A percentile compares a stretch with the other conserved stretches of the same genome.
Evolutionary conservation across 192 early-diverging fungal genomes (phyloP).

Genomic region (Backusella morwellensis): DNA sequence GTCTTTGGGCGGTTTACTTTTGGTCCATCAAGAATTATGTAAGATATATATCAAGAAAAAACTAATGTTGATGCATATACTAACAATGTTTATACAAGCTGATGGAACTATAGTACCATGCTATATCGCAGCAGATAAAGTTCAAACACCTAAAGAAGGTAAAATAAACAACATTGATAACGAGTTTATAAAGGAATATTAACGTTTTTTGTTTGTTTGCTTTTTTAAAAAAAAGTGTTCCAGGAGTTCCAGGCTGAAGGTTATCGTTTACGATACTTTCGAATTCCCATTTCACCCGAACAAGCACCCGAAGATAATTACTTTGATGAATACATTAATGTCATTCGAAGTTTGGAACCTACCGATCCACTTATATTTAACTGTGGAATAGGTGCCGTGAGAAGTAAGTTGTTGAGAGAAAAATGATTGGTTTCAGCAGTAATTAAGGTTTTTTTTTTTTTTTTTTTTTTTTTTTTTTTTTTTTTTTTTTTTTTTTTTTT

Average conservation of each 20-base stretch:
- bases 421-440: background rate
- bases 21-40: slow-evolving; percentile 59
- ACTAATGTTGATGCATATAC: background rate
- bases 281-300: slow-evolving; percentile 60
- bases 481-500: background rate
- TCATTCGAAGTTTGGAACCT: slow-evolving; percentile 33
- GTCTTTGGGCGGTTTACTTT: slow-evolving; percentile 45
- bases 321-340: slow-evolving; percentile 56
- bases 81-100: slow-evolving; percentile 10
- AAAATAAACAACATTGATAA: background rate
- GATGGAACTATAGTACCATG: slow-evolving; percentile 51
- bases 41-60: slow-evolving; percentile 7
- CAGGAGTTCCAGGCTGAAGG: slow-evolving; percentile 38
- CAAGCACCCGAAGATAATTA: slow-evolving; percentile 60
- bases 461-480: background rate
- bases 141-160: slow-evolving; percentile 57
- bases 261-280: slow-evolving; percentile 49
- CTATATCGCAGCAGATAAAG: slow-evolving; percentile 54
- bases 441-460: background rate
- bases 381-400: slow-evolving; percentile 61
- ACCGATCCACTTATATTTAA: slow-evolving; percentile 56
- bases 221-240: slow-evolving; percentile 39
- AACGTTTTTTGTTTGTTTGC: background rate
- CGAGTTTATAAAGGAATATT: background rate
- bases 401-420: slow-evolving; percentile 39